phyloP scores from a whole-genome alignment of 2,329 filamentous ascomycete species.

The Pseudogymnoascus sp. region DNA sequence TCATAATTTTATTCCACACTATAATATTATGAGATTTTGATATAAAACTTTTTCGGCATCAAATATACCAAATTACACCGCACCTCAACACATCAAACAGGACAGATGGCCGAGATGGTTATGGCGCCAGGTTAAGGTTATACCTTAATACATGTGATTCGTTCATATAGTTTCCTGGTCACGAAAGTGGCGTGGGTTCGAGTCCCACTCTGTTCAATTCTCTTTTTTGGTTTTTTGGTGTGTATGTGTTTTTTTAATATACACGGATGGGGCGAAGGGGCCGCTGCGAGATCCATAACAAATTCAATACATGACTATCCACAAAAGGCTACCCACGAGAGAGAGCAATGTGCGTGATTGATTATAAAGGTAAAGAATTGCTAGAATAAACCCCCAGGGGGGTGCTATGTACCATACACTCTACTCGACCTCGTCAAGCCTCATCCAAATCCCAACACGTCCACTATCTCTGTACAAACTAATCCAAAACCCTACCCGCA shows the following conservation, averaged over 20 bases:
- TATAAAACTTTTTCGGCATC: not conserved
- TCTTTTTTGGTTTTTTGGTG: not conserved
- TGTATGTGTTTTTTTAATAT: too few species aligned
- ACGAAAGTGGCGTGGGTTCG: slow-evolving; percentile 34
- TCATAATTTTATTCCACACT: not conserved
- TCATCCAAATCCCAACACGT: not conserved
- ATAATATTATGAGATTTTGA: not conserved
- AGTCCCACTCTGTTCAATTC: slow-evolving; percentile 31
- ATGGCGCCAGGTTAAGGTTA: slow-evolving; percentile 10
- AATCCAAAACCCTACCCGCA: slow-evolving; percentile 63
- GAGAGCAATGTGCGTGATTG: not conserved
- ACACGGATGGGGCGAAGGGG: too few species aligned
- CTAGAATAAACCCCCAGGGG: slow-evolving; percentile 4
- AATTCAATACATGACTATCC: not conserved
- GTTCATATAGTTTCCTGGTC: slow-evolving; percentile 28
- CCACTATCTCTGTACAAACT: not conserved
- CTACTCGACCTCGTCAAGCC: not conserved
- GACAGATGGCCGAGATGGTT: slow-evolving; percentile 2
- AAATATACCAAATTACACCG: not conserved
- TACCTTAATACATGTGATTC: slow-evolving; percentile 10
- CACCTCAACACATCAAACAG: not conserved
- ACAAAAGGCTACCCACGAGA: not conserved
- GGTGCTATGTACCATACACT: slow-evolving; percentile 3
- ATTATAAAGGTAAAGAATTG: slow-evolving; percentile 5
- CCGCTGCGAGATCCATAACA: not conserved